phyloP scores from a whole-genome alignment of 495 filamentous ascomycete genomes.

The Thozetella sp. region DNA sequence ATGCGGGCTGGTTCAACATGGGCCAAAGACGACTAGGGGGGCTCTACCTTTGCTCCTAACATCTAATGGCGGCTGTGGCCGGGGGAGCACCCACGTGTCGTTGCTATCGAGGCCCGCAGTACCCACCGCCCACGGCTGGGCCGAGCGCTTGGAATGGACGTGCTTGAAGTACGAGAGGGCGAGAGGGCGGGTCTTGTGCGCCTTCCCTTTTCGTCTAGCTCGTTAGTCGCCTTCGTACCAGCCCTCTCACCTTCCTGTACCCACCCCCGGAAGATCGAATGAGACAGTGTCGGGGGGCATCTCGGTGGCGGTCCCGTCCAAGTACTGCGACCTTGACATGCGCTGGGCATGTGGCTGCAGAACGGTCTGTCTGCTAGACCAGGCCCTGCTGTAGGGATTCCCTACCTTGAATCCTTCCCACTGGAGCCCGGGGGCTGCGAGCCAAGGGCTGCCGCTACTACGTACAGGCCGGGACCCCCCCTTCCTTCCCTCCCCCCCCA shows the following conservation, averaged over 20 bases:
- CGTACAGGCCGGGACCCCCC: background rate
- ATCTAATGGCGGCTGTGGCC: too few species aligned
- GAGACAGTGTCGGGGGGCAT: slow-evolving; percentile 6
- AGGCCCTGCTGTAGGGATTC: slow-evolving; percentile 8
- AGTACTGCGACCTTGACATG: slow-evolving; percentile 19
- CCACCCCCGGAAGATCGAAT: background rate
- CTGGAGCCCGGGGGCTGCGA: background rate
- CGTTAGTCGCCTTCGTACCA: background rate
- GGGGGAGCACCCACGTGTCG: too few species aligned
- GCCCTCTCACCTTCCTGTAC: background rate
- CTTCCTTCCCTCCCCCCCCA: background rate
- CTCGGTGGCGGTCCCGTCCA: background rate
- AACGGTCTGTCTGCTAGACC: slow-evolving; percentile 8
- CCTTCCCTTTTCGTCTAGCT: background rate
- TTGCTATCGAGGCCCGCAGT: too few species aligned
- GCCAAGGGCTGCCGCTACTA: background rate
- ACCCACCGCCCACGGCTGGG: too few species aligned
- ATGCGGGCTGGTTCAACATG: too few species aligned
- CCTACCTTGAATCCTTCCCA: slow-evolving; percentile 9
- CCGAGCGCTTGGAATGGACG: too few species aligned
- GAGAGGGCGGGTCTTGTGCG: too few species aligned
- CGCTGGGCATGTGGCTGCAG: slow-evolving; percentile 21
- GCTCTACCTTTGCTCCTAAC: too few species aligned
- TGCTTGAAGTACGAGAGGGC: too few species aligned
- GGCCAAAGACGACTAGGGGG: too few species aligned